phyloP scores from a whole-genome alignment of 1,284 basidiomycete species.

The Cystobasidium pallidum region DNA sequence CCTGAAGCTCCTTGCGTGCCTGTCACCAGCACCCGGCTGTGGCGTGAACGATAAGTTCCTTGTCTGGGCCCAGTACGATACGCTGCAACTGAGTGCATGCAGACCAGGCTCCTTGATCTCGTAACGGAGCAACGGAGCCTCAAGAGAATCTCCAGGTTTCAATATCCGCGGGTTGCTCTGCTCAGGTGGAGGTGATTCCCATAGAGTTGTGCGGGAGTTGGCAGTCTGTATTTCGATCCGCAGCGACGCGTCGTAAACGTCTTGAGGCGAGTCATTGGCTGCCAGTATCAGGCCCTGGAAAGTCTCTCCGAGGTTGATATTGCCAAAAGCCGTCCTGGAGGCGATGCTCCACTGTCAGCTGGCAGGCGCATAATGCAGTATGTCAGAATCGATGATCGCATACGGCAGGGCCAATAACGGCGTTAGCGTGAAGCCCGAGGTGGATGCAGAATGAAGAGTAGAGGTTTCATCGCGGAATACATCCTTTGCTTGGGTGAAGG shows the following conservation, averaged over 20 bases:
- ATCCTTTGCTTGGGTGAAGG: slow-evolving; percentile 21
- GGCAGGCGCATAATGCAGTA: not conserved
- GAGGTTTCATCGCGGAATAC: slow-evolving; percentile 20
- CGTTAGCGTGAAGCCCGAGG: slow-evolving; percentile 37
- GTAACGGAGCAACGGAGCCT: slow-evolving; percentile 49
- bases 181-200: slow-evolving; percentile 24
- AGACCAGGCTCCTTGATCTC: slow-evolving; percentile 55
- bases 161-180: slow-evolving; percentile 4
- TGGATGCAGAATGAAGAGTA: slow-evolving; percentile 19
- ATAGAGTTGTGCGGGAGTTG: slow-evolving; percentile 23
- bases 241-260: slow-evolving; percentile 49
- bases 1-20: slow-evolving; percentile 47
- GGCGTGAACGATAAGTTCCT: slow-evolving; percentile 16
- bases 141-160: slow-evolving; percentile 46
- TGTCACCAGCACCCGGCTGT: slow-evolving; percentile 13
- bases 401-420: slow-evolving; percentile 41
- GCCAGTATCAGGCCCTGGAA: slow-evolving; percentile 54
- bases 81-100: slow-evolving; percentile 54
- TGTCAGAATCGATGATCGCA: not conserved
- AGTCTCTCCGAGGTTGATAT: slow-evolving; percentile 53
- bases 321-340: slow-evolving; percentile 49
- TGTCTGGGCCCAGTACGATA: slow-evolving; percentile 50
- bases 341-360: not conserved
- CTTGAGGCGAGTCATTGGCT: slow-evolving; percentile 51
- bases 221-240: slow-evolving; percentile 54